phyloP scores from a whole-genome alignment of 495 filamentous ascomycete species.

The Neurospora sp. region DNA sequence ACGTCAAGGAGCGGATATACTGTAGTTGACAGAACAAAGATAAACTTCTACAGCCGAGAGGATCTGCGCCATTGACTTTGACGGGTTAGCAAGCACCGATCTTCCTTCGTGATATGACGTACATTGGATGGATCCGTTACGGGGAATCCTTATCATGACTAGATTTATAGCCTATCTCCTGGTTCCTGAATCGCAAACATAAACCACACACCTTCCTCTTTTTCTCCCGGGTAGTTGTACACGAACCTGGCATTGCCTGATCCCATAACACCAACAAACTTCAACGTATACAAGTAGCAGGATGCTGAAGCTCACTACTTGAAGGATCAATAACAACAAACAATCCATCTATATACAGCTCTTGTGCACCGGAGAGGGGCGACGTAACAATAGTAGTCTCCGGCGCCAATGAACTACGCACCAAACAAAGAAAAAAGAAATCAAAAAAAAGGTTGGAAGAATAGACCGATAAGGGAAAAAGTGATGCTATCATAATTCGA shows the following conservation, averaged over 20 bases:
- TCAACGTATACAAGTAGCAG: not conserved
- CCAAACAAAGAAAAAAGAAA: not conserved
- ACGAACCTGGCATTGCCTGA: not conserved
- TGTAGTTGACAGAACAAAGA: not conserved
- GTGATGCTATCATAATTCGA: not conserved
- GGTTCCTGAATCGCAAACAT: not conserved
- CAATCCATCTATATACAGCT: slow-evolving; percentile 4
- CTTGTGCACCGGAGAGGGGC: not conserved
- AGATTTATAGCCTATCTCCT: not conserved
- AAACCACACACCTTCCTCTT: not conserved
- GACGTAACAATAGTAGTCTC: not conserved
- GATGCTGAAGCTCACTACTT: not conserved
- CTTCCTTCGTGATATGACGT: not conserved
- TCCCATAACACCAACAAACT: not conserved
- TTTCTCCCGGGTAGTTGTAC: not conserved
- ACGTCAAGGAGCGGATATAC: not conserved
- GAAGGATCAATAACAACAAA: not conserved
- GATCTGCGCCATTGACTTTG: not conserved
- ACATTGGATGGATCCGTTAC: not conserved
- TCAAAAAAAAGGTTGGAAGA: not conserved
- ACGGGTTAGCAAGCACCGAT: not conserved
- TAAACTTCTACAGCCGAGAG: not conserved
- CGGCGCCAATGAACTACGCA: not conserved
- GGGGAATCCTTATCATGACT: not conserved
- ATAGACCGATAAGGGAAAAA: not conserved